phyloP scores from a whole-genome alignment of 148 eudicot species.

The Rhododendron ovatum region DNA sequence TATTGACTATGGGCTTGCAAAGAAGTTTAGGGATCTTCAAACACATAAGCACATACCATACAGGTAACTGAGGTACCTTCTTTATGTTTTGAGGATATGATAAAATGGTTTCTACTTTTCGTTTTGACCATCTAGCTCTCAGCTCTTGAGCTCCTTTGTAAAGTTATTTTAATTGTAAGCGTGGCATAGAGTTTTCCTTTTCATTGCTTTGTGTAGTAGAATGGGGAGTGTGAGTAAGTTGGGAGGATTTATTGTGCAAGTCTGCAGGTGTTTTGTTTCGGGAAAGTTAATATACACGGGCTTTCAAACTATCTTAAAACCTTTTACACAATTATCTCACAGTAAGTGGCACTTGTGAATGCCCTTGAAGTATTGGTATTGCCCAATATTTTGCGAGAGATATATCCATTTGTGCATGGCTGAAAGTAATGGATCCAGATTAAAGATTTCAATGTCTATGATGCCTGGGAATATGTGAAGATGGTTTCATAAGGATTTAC shows the following conservation, averaged over 20 bases:
- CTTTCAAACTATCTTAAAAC: background rate
- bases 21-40: constrained; percentile 88
- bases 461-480: background rate
- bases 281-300: background rate
- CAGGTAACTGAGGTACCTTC: constrained; percentile 45
- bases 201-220: background rate
- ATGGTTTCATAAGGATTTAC: background rate
- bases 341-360: background rate
- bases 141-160: background rate
- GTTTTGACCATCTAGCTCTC: background rate
- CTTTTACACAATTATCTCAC: background rate
- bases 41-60: constrained; percentile 96
- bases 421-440: background rate
- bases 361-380: background rate
- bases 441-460: background rate
- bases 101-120: background rate
- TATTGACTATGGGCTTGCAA: constrained; percentile 94
- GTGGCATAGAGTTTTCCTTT: background rate
- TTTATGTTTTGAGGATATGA: background rate
- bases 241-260: background rate
- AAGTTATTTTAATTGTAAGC: background rate
- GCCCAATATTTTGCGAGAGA: background rate
- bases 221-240: background rate
- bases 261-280: background rate
- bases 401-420: background rate